phyloP scores from a whole-genome alignment of 352 stramenopile genomes.

The Pythium aphanidermatum region DNA sequence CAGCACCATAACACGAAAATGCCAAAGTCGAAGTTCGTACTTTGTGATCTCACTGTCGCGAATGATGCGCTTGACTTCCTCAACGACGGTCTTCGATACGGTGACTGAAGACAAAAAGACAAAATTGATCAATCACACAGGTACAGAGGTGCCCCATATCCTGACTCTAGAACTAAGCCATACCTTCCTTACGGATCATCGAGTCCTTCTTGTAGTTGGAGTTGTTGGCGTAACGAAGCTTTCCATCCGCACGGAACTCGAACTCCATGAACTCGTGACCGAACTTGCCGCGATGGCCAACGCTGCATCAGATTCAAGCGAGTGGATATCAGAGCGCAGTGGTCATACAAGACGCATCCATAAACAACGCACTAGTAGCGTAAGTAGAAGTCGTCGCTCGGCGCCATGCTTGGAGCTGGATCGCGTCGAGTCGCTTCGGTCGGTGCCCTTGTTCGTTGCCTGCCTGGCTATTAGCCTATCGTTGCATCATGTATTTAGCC shows the following conservation, averaged over 20 bases:
- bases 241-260: conserved; percentile 89
- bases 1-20: neutral
- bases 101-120: too few relatives aligned
- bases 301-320: too few relatives aligned
- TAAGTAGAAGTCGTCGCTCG: conserved; percentile 81
- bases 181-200: conserved; percentile 97
- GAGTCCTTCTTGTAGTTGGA: conserved; percentile 97
- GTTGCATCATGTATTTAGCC: neutral
- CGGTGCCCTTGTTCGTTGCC: neutral
- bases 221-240: conserved; percentile 97
- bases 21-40: conserved; percentile 21
- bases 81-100: conserved; percentile 87
- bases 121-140: too few relatives aligned
- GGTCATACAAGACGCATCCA: neutral
- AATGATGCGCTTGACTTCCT: conserved; percentile 94
- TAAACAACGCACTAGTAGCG: conserved; percentile 75
- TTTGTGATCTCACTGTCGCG: conserved; percentile 89
- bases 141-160: too few relatives aligned
- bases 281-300: conserved; percentile 95
- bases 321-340: too few relatives aligned
- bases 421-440: too few relatives aligned
- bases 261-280: conserved; percentile 98
- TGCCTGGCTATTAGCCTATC: conserved; percentile 1
- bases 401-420: too few relatives aligned
- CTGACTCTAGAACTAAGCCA: too few relatives aligned